Percentiles rank a stretch among this genome's conserved stretches.
phyloP scores from a whole-genome alignment of 495 filamentous ascomycete genomes.

The Penicilliopsis zonata region DNA sequence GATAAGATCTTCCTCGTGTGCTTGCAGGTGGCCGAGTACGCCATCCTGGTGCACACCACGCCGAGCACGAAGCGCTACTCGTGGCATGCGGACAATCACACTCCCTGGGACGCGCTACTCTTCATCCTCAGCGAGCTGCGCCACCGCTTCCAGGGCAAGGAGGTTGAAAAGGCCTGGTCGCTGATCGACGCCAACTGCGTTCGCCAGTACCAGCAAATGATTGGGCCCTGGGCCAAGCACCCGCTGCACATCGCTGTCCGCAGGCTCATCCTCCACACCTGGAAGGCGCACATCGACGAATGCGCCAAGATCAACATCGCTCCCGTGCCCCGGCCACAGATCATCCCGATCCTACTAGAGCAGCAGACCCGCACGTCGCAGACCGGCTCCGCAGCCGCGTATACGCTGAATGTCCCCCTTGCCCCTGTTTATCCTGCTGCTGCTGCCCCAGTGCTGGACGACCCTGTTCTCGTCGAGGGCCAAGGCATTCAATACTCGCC shows the following conservation, averaged over 20 bases:
- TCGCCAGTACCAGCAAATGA: constrained; percentile 12
- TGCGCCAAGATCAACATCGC: constrained; percentile 9
- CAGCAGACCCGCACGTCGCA: constrained; percentile 1
- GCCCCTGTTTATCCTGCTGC: no score
- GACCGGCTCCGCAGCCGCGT: not conserved
- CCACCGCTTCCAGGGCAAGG: constrained; percentile 12
- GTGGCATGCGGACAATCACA: constrained; percentile 25
- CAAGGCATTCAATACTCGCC: no score
- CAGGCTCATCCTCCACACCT: constrained; percentile 25
- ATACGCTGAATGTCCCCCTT: not conserved
- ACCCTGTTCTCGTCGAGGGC: not conserved
- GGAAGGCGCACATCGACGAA: constrained; percentile 17
- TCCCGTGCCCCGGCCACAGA: constrained; percentile 15
- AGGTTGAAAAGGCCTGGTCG: constrained; percentile 21
- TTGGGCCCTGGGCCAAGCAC: constrained; percentile 7
- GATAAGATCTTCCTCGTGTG: constrained; percentile 25
- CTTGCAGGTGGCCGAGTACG: constrained; percentile 24
- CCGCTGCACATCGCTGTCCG: constrained; percentile 23
- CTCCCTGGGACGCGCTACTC: constrained; percentile 31
- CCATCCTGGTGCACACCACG: constrained; percentile 14
- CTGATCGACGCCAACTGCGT: constrained; percentile 18
- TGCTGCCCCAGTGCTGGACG: no score
- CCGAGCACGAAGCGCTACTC: constrained; percentile 15
- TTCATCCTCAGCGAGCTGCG: constrained; percentile 28
- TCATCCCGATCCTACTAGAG: constrained; percentile 6